Evolutionary conservation across 1,139 yeast species (phyloP).

Genomic region (Geotrichum klebahnii): DNA sequence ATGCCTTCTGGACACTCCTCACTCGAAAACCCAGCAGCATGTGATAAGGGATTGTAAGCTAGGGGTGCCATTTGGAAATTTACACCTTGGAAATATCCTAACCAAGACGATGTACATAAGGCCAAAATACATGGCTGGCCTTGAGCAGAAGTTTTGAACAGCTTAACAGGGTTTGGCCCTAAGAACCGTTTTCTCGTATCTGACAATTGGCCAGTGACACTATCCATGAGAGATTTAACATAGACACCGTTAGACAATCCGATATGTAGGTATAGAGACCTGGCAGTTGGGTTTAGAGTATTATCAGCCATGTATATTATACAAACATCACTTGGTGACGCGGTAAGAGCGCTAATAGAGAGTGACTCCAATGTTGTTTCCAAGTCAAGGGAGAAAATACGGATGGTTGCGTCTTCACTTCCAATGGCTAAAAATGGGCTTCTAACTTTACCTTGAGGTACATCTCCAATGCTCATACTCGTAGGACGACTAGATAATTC

Average conservation of each 20-base stretch:
- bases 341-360: conserved; percentile 64
- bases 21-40: conserved; percentile 54
- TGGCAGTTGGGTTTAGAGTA: conserved; percentile 7
- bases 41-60: conserved; percentile 36
- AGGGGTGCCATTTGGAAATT: conserved; percentile 36
- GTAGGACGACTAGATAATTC: conserved; percentile 52
- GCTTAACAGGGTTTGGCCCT: conserved; percentile 60
- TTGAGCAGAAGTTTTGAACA: conserved; percentile 38
- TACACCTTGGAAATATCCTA: conserved; percentile 37
- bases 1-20: conserved; percentile 61
- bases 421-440: conserved; percentile 66
- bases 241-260: conserved; percentile 83
- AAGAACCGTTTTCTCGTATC: conserved; percentile 70
- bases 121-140: conserved; percentile 40
- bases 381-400: conserved; percentile 62
- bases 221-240: conserved; percentile 58
- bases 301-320: conserved; percentile 42
- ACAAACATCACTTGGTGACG: conserved; percentile 52
- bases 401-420: conserved; percentile 64
- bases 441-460: conserved; percentile 47
- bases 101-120: conserved; percentile 43
- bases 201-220: conserved; percentile 57
- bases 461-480: conserved; percentile 54
- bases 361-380: conserved; percentile 60
- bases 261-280: conserved; percentile 52